Evolutionary conservation across 371 early-diverging fungal genomes (phyloP).

Genomic region (Sporodiniella umbellata): DNA sequence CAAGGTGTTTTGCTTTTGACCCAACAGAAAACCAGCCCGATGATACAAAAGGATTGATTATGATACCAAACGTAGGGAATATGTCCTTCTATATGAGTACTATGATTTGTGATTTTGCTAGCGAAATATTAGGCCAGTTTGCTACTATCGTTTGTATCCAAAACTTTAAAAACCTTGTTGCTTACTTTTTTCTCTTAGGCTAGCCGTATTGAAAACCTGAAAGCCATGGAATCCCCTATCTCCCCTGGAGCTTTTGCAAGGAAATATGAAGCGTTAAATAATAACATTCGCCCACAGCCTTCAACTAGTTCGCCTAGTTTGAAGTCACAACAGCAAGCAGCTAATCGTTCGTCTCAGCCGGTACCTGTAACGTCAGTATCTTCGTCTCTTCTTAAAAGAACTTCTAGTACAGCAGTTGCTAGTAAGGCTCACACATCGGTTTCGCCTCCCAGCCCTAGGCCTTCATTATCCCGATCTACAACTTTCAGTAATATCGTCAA

Average conservation of each 20-base stretch:
- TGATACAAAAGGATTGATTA: slow-evolving; percentile 69
- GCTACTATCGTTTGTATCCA: slow-evolving; percentile 25
- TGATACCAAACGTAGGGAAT: slow-evolving; percentile 81
- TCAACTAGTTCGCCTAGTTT: slow-evolving; percentile 9
- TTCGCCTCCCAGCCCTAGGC: slow-evolving; percentile 21
- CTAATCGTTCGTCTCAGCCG: slow-evolving; percentile 1
- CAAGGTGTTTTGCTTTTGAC: slow-evolving; percentile 82
- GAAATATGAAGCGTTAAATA: neutral
- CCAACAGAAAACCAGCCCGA: slow-evolving; percentile 72
- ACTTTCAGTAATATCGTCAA: slow-evolving; percentile 8
- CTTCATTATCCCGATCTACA: slow-evolving; percentile 16
- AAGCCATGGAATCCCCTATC: slow-evolving; percentile 37
- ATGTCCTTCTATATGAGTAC: slow-evolving; percentile 74
- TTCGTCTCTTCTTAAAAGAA: slow-evolving; percentile 21
- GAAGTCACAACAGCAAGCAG: neutral
- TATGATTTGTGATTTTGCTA: slow-evolving; percentile 72
- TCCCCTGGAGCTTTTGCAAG: slow-evolving; percentile 11
- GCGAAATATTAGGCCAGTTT: slow-evolving; percentile 60
- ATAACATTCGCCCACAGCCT: slow-evolving; percentile 16
- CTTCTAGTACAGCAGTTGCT: slow-evolving; percentile 11
- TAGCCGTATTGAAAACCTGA: slow-evolving; percentile 32
- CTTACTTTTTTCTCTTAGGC: slow-evolving; percentile 15
- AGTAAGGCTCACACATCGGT: neutral
- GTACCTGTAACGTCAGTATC: slow-evolving; percentile 9
- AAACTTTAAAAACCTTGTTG: neutral